Base-by-base conservation (phyloP, 2,329 filamentous ascomycete species). In the Colletotrichum nymphaeae region DNA sequence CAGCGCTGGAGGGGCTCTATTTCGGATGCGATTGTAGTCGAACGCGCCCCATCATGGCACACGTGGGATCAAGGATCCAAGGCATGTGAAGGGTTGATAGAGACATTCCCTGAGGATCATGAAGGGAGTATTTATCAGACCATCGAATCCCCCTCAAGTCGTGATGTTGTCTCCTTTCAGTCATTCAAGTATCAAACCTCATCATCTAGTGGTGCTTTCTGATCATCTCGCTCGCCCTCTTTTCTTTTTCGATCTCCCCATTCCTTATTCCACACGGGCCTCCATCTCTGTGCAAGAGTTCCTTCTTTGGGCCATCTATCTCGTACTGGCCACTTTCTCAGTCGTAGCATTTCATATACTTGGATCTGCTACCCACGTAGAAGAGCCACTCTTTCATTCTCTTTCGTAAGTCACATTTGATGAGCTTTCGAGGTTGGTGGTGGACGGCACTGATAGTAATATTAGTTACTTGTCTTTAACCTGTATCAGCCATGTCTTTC, bases 91-190 rank as follows among this genome's bases (percentile, higher is more conserved):
- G 59, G 59, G 24, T 46, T 19, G 26, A 8, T 60, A 42, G 63
- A 69, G 65, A 30, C 59, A 26, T 49, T 35, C 52, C 69, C 46
- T 63, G 1, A 63, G 28, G 35, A 72, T 72, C 58, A 63, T 7
- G 69, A 64, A 60, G 35, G 52, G 35, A 52, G 66, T 58, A 42
- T 69, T 69, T 69, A 69, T 69, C 65, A 46, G 57, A 16, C 53
- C 57, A 72, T 62, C 37, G 6, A n/a, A 37, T 46, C 64, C 60
- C 63, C 64, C 69, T 69, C 60, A 8, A 14, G 37, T 63, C 65
- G 37, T 69, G 65, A 69, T 69, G 65, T 30, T 42, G 58, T 53
- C 37, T 59, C 49, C 22, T 26, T 11, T 42, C 42, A 35, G 58
- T 58, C 59, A 42, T 42, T 55, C 22, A 35, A 11, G n/a, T 26